phyloP scores from a whole-genome alignment of 495 filamentous ascomycete species.

The Podospora australis region DNA sequence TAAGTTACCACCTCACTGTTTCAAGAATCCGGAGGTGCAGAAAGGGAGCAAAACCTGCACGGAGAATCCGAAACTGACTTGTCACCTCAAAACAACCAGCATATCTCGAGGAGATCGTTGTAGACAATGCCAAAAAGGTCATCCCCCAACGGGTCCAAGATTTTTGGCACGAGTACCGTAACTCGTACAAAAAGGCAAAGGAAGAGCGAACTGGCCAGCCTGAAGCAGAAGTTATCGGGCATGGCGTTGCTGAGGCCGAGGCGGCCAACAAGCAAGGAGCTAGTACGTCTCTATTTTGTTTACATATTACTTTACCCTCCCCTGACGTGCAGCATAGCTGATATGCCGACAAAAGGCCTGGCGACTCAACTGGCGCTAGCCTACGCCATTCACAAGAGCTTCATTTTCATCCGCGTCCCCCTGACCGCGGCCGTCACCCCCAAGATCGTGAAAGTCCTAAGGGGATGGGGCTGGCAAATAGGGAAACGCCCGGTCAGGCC shows the following conservation, averaged over 20 bases:
- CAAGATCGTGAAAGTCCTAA: constrained; percentile 79
- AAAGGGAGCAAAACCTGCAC: neutral
- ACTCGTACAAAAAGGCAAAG: constrained; percentile 29
- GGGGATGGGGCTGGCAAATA: constrained; percentile 71
- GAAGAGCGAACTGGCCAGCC: constrained; percentile 22
- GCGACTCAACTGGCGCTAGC: constrained; percentile 85
- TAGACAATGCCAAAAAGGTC: constrained; percentile 40
- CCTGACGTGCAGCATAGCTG: neutral
- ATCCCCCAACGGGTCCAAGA: constrained; percentile 46
- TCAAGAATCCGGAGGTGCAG: neutral
- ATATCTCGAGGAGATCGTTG: constrained; percentile 43
- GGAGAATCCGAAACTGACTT: neutral
- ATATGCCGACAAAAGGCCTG: constrained; percentile 30
- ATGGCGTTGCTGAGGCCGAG: constrained; percentile 49
- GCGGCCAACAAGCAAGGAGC: constrained; percentile 40
- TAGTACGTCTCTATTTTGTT: constrained; percentile 38
- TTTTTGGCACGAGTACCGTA: constrained; percentile 36
- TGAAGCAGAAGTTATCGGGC: constrained; percentile 36
- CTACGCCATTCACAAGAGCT: constrained; percentile 96
- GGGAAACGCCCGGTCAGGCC: constrained; percentile 36
- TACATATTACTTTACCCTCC: neutral
- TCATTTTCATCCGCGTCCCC: constrained; percentile 91
- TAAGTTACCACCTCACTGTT: constrained; percentile 17
- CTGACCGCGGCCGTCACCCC: constrained; percentile 84
- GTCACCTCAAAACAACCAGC: constrained; percentile 22